Conservation (phyloP, 225 moss, liverwort and hornwort genomes). For the Marchantia polymorpha region DNA sequence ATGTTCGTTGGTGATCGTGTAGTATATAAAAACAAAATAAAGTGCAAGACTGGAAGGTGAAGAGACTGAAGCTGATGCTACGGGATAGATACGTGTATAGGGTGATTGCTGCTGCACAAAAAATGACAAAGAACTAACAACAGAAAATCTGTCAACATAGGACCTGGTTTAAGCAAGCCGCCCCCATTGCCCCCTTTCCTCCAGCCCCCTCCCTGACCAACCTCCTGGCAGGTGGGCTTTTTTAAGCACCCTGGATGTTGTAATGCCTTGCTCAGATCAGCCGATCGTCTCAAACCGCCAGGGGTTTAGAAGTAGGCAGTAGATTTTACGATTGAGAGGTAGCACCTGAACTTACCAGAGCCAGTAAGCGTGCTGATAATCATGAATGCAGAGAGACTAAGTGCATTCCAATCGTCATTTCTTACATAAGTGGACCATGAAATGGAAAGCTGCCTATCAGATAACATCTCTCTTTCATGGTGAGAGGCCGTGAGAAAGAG, state of each 20-base stretch:
- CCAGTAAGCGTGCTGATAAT: constrained; percentile 1
- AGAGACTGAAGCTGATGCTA: background rate
- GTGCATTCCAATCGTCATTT: background rate
- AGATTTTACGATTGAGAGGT: background rate
- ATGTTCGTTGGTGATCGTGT: background rate
- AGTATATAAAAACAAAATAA: background rate
- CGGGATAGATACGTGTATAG: background rate
- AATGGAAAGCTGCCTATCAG: background rate
- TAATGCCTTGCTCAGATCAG: background rate
- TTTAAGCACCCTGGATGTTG: background rate
- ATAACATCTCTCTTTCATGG: background rate
- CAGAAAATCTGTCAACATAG: background rate
- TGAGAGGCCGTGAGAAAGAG: background rate
- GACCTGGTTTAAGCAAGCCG: background rate
- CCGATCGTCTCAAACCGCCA: background rate
- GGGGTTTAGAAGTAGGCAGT: background rate
- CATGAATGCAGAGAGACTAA: too few species aligned
- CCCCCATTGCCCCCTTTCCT: too few species aligned
- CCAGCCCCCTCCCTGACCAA: background rate
- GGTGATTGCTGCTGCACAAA: background rate
- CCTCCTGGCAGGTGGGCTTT: background rate
- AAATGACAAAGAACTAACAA: background rate
- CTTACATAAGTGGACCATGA: background rate
- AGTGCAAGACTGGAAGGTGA: background rate
- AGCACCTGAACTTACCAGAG: background rate